Evolutionary conservation across 1,284 basidiomycete genomes (phyloP), one percentile per base, ranked within the genome.

Genomic region (Heliocybe sulcata): DNA sequence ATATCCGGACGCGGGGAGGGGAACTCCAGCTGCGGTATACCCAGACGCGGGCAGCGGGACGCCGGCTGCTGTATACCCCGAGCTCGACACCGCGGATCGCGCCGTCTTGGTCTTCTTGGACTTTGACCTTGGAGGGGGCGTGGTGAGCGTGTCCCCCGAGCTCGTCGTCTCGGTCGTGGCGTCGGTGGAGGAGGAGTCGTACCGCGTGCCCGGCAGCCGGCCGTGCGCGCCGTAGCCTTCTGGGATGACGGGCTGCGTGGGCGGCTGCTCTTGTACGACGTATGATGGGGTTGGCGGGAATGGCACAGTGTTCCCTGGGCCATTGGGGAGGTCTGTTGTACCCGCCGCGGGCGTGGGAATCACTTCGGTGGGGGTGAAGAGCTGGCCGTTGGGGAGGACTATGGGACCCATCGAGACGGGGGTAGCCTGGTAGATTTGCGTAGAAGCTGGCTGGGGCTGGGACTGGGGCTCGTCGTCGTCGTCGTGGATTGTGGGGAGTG

Each of bases 91-190:
- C n/a, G n/a, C n/a, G n/a, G n/a, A n/a, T n/a, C n/a, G n/a, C 33
- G 33, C 9, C 38, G 38, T 8, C 16, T 20, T 42, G 16, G 38
- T 16, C 38, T 42, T 42, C 38, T 42, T 42, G 3, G 12, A 6
- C 6, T 22, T 14, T 6, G 9, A 6, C 14, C 20, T 14, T 11
- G 47, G 23, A 3, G 47, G 47, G 14, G 47, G 47, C 23, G 47
- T 49, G 47, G 6, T 49, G 6, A 49, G 47, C 47, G 47, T 49
- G n/a, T 29, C 47, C 47, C 47, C 47, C 12, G 47, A 49, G 8
- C 10, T n/a, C 38, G 12, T 6, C 4, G 38, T 42, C 12, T 42
- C 38, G 8, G 38, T 42, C 8, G 38, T 42, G 8, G 38, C n/a
- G 8, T 16, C 12, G 8, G 38, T 42, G 6, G 38, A 42, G 8